Base-by-base conservation (phyloP, 139 green algal species). In the Ettlia oleoabundans region DNA sequence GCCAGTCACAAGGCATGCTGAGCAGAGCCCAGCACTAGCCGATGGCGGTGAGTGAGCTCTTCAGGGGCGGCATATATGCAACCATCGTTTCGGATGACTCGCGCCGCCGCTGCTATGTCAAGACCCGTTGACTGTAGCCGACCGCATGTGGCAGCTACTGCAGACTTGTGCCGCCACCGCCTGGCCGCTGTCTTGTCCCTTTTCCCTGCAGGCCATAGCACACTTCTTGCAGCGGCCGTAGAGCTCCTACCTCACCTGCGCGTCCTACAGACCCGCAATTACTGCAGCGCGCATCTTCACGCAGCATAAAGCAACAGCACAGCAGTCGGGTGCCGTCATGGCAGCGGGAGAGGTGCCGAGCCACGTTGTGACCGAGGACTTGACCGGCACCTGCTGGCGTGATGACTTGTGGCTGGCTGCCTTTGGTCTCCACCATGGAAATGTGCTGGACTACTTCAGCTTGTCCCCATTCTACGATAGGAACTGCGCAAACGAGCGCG, bases 361-460 rank as follows among this genome's bases (percentile, higher is more conserved):
- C 41, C n/a, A 58, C 41, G n/a, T 76, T 15, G 42, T 62, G 28
- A 73, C 61, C 9, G 52, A 41, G 10, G 85, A 90, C 62, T 40
- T 90, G 38, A 87, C 74, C 26, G 63, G 58, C 37, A 76, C 65
- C 1, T 70, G 82, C 38, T 91, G 90, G 86, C 79, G 86, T 32
- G 89, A 93, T 75, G 88, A 94, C 53, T 37, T 83, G 21, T 88
- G 84, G 77, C 86, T 91, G 8, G 66, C 55, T 3, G 84, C 28
- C 19, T 91, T 85, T 64, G 86, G 85, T 22, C 81, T 98, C 26
- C 88, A 92, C 68, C 52, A 78, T 0, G 62, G 67, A 18, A 89
- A 84, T n/a, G 94, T 89, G 13, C 74, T 98, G 2, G 86, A 93
- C 65, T 98, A 98, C 83, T 98, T 98, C 70, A 81, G 92, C 40